Base-by-base conservation (phyloP, 2,329 filamentous ascomycete species). In the Pyricularia grisea region DNA sequence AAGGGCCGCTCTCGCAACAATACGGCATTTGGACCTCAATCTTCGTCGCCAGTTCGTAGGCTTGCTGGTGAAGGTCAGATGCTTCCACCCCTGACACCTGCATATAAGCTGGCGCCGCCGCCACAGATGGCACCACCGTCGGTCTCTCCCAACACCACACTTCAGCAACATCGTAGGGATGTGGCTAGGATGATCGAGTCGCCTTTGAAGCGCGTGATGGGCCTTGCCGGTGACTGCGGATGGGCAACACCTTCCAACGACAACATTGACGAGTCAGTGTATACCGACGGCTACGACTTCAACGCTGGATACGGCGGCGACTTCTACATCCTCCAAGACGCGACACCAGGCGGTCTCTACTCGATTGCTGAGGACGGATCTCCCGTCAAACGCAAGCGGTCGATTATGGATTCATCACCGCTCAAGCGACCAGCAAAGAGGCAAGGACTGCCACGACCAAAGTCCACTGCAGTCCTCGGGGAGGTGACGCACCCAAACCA, bases 131-230 rank as follows among this genome's bases (percentile, higher is more conserved):
- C 82, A 14, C 86, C 86, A 30, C 92, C 92, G 68, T 97, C 94
- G 0, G 90, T 92, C 23, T 98, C 94, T 17, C 94, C 95, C 1
- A 96, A 95, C 76, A 97, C 94, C 11, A 97, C 97, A 75, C 85
- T 98, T 25, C 89, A 90, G 70, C 89, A 95, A 73, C 95, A 98
- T 76, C 91, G 94, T 68, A 90, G 94, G 75, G 90, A 88, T 72
- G 92, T 98, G 68, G 87, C 88, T 73, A 84, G 92, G 73, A 88
- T 97, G 82, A 87, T 97, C 64, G 92, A 92, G 69, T 95, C 92
- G 5, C 93, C 93, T 4, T 82, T 87, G 67, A 79, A 81, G 31
- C 79, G 81, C 20, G 84, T 87, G 66, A 67, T 71, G 2, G 71
- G 70, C 10, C 70, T 71, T 1, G 61, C 70, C 0, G 72, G 72